Conservation (phyloP, 176 grass and related monocot species). For the Bromus sterilis region DNA sequence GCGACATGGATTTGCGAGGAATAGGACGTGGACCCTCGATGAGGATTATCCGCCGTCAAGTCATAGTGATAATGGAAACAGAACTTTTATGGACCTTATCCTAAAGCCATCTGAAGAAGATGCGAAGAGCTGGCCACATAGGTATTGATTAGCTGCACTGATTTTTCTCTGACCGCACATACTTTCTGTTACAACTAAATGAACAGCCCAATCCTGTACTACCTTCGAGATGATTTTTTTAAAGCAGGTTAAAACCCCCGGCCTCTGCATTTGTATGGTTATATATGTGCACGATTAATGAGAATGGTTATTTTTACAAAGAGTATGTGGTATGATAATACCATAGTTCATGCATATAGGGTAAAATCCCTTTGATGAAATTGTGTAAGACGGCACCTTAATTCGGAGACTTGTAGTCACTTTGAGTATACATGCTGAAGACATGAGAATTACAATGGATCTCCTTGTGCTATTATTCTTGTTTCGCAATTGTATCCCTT, state of each 20-base stretch:
- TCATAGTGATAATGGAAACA: conserved; percentile 28
- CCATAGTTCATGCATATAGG: not conserved
- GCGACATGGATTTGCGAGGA: conserved; percentile 94
- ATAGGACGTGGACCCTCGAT: conserved; percentile 73
- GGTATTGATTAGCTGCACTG: conserved; percentile 21
- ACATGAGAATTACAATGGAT: not conserved
- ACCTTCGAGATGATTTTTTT: no score
- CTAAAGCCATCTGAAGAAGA: conserved; percentile 92
- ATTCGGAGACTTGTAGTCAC: not conserved
- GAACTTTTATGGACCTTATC: conserved; percentile 56
- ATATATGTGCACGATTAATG: not conserved
- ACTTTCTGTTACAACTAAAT: conserved; percentile 8
- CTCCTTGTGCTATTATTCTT: not conserved
- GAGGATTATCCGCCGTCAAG: conserved; percentile 34
- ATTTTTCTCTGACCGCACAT: not conserved
- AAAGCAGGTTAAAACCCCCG: no score
- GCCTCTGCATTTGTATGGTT: no score
- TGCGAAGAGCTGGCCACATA: conserved; percentile 76
- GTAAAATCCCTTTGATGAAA: not conserved
- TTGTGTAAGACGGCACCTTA: not conserved
- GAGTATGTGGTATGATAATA: not conserved
- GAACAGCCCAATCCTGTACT: no score
- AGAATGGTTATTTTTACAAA: no score
- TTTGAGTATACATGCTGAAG: not conserved
- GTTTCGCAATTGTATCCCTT: not conserved